Percentiles rank a stretch among this genome's conserved stretches.
Conservation (phyloP, 768 basidiomycete genomes). For the Lactarius trivialis region DNA sequence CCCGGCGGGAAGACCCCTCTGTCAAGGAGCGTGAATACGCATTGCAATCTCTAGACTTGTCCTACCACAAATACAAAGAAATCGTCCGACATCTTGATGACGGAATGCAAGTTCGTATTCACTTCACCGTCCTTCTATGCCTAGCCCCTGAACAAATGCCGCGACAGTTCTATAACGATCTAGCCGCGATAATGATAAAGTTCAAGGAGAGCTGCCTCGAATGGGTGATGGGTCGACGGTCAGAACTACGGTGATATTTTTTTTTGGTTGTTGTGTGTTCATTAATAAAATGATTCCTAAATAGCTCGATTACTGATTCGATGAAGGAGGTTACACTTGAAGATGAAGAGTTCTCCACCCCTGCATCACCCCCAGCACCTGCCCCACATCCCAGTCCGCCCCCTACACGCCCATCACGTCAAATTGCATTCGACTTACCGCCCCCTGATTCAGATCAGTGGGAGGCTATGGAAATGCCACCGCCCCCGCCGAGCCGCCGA, state of each 20-base stretch:
- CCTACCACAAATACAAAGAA: slow-evolving; percentile 84
- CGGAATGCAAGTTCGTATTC: slow-evolving; percentile 61
- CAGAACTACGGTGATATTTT: slow-evolving; percentile 59
- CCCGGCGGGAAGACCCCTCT: slow-evolving; percentile 68
- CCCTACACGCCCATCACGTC: slow-evolving; percentile 1
- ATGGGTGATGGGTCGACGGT: slow-evolving; percentile 66
- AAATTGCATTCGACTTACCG: slow-evolving; percentile 29
- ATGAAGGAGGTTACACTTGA: slow-evolving; percentile 35
- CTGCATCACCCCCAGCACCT: slow-evolving; percentile 6
- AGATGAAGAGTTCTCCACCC: slow-evolving; percentile 1
- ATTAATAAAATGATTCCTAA: not conserved
- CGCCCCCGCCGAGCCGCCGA: slow-evolving; percentile 13
- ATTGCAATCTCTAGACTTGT: slow-evolving; percentile 74
- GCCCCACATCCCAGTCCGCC: not conserved
- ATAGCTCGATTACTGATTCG: slow-evolving; percentile 38
- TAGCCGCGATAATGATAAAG: slow-evolving; percentile 60
- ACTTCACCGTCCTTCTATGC: not conserved
- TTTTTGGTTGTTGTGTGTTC: not conserved
- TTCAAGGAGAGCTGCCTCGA: slow-evolving; percentile 71
- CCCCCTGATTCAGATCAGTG: slow-evolving; percentile 35
- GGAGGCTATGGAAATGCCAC: slow-evolving; percentile 29
- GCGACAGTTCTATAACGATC: slow-evolving; percentile 84
- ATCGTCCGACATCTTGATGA: slow-evolving; percentile 81
- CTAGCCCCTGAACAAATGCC: not conserved
- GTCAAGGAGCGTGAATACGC: slow-evolving; percentile 78